Evolutionary conservation across 257 asterid species (phyloP), one percentile per base, ranked within the genome.

Genomic region (Striga asiatica): DNA sequence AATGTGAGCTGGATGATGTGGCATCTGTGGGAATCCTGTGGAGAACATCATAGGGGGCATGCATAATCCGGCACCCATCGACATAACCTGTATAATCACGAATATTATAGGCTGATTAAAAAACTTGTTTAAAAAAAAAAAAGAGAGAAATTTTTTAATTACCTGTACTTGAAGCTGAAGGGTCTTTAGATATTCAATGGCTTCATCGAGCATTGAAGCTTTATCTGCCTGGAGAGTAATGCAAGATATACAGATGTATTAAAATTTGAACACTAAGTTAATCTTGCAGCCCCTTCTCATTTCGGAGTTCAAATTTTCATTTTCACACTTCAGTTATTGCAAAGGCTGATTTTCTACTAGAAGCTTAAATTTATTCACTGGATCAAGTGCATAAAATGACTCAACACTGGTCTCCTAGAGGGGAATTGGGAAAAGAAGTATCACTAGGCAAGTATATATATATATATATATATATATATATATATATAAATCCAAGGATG

Each of bases 201-300:
- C 97, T 74, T 92, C 98, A 68, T 87, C 98, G 19, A 92, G 97
- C 97, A 92, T 88, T 19, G 99, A 92, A 64, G 99, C 99, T 78
- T 92, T 92, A 69, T 92, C 98, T 2, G 80, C 94, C 98, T 91
- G 72, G 62, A 19, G 63, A 58, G 42, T 42, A 34, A 52, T 3
- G n/a, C 22, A 65, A 64, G 48, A 45, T 21, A 27, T 24, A 27
- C 39, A 48, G 47, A 28, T 13, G 31, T n/a, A 72, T 28, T 37
- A 49, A 24, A 56, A 50, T 45, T 17, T 29, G 17, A 37, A 23
- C 16, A 45, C 28, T 48, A 54, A 32, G 51, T 20, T 20, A n/a
- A n/a, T n/a, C n/a, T n/a, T n/a, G n/a, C n/a, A n/a, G n/a, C n/a
- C n/a, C n/a, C n/a, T n/a, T n/a, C n/a, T n/a, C n/a, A n/a, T n/a